A percentile compares a stretch with the other conserved stretches of the same genome.
Conservation (phyloP, 2,329 filamentous ascomycete genomes). For the Mycocentrospora acerina region DNA sequence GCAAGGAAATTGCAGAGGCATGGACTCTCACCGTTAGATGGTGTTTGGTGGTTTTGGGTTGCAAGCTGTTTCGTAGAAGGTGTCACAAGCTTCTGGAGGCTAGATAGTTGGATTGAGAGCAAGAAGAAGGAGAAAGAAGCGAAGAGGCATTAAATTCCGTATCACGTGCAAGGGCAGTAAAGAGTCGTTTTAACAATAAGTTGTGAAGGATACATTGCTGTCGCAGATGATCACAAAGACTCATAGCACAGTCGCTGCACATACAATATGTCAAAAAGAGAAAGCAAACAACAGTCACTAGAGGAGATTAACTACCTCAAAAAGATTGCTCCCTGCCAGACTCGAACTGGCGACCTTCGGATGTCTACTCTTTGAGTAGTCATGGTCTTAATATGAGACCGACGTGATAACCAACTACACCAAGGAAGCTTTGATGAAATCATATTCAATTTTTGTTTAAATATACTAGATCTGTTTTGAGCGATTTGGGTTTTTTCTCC, state of each 20-base stretch:
- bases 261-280: too few species aligned
- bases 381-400: slow-evolving; percentile 31
- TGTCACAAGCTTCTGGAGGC: slow-evolving; percentile 48
- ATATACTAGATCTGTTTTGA: too few species aligned
- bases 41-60: slow-evolving; percentile 58
- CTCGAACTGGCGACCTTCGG: slow-evolving; percentile 34
- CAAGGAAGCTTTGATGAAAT: slow-evolving; percentile 19
- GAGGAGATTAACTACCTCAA: background rate
- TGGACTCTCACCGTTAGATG: slow-evolving; percentile 52
- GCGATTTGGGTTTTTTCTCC: slow-evolving; percentile 14
- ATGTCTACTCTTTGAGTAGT: slow-evolving; percentile 24
- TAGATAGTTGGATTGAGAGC: slow-evolving; percentile 27
- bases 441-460: too few species aligned
- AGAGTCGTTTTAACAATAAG: too few species aligned
- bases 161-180: too few species aligned
- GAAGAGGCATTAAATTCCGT: slow-evolving; percentile 39
- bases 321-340: slow-evolving; percentile 23
- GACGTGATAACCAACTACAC: slow-evolving; percentile 36
- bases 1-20: slow-evolving; percentile 52
- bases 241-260: too few species aligned
- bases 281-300: too few species aligned
- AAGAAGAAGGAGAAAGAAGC: slow-evolving; percentile 34
- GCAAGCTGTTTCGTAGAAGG: slow-evolving; percentile 56
- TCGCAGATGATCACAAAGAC: too few species aligned
- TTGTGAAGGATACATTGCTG: too few species aligned